These are phyloP conservation scores for Oryza punctata DNA, from an alignment of 176 grass and related monocot genomes.

Conservation along the genomic window DNA sequence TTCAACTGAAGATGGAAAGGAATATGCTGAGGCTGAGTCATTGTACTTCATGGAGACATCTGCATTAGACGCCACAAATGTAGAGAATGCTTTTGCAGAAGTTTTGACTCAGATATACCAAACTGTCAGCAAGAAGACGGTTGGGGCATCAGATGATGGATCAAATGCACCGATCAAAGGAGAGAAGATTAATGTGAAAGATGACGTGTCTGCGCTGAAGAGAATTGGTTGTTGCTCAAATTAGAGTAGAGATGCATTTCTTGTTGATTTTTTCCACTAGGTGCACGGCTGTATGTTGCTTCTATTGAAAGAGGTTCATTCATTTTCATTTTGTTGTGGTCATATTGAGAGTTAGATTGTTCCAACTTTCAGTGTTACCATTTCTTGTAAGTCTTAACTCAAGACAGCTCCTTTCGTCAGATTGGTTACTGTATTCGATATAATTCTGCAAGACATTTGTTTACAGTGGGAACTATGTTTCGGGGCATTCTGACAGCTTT, in stretches of 20 bases:
- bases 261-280: constrained; percentile 7
- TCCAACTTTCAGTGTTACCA: neutral
- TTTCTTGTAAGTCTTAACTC: neutral
- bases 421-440: constrained; percentile 17
- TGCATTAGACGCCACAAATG: constrained; percentile 59
- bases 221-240: constrained; percentile 55
- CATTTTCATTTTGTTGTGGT: constrained; percentile 9
- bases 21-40: constrained; percentile 58
- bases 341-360: constrained; percentile 10
- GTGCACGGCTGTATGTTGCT: constrained; percentile 5
- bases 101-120: constrained; percentile 60
- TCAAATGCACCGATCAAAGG: constrained; percentile 41
- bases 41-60: constrained; percentile 66
- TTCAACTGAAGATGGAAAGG: constrained; percentile 58
- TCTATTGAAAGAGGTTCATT: constrained; percentile 23
- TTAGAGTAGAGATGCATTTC: constrained; percentile 38
- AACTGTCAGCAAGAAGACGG: constrained; percentile 47
- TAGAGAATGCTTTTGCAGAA: constrained; percentile 55
- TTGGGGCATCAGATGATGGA: constrained; percentile 44
- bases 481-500: neutral
- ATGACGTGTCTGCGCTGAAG: constrained; percentile 56
- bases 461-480: constrained; percentile 11
- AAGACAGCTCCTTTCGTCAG: constrained; percentile 6
- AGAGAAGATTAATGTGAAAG: constrained; percentile 59
- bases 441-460: constrained; percentile 18